Conservation (phyloP, 1,284 basidiomycete species). For the Tilletia caries region DNA sequence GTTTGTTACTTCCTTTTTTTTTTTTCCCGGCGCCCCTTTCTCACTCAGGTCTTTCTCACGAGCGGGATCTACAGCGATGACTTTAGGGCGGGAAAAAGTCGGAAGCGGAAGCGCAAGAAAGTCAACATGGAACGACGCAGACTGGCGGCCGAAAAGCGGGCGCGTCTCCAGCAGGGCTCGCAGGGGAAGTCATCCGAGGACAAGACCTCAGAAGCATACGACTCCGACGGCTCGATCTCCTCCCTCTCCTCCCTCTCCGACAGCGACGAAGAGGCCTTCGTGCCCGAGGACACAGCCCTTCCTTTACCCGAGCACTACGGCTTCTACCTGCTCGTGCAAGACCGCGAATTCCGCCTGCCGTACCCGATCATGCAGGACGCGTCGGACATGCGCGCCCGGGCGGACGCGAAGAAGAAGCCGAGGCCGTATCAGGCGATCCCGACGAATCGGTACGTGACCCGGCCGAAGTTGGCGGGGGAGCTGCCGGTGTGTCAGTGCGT, state of each 20-base stretch:
- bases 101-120: conserved; percentile 10
- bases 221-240: neutral
- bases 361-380: conserved; percentile 25
- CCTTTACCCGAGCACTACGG: conserved; percentile 32
- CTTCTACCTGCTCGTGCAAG: conserved; percentile 27
- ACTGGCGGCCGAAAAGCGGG: neutral
- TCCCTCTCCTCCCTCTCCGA: conserved; percentile 6
- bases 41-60: neutral
- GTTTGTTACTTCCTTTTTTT: neutral
- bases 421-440: conserved; percentile 37
- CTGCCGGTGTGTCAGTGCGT: conserved; percentile 38
- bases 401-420: conserved; percentile 37
- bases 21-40: no score
- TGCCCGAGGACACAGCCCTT: conserved; percentile 15
- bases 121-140: neutral
- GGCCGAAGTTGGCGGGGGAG: conserved; percentile 39
- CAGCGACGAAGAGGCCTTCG: neutral
- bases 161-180: neutral
- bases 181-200: neutral
- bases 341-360: conserved; percentile 35
- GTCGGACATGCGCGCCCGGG: conserved; percentile 28
- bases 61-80: conserved; percentile 12
- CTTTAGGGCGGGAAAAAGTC: neutral
- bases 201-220: neutral
- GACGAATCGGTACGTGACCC: conserved; percentile 36